phyloP scores from a whole-genome alignment of 2,329 filamentous ascomycete genomes.

The Colletotrichum karsti region DNA sequence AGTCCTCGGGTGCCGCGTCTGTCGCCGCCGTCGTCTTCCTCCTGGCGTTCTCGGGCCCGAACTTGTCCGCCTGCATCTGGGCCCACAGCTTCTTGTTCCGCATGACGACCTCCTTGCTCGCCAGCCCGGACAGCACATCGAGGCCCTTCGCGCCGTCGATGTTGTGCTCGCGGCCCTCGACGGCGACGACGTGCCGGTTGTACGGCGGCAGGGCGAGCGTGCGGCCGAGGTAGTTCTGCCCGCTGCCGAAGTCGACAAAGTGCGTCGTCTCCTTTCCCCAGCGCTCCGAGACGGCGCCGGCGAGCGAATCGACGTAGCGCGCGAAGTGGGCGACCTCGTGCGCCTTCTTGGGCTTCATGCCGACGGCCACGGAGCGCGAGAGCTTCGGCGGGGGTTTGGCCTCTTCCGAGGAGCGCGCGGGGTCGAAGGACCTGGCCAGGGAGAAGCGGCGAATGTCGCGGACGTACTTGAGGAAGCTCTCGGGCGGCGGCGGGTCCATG shows the following conservation, averaged over 20 bases:
- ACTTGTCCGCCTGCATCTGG: conserved; percentile 52
- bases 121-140: conserved; percentile 83
- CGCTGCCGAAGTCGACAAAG: conserved; percentile 94
- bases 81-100: conserved; percentile 85
- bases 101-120: conserved; percentile 76
- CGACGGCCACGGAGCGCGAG: conserved; percentile 78
- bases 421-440: conserved; percentile 67
- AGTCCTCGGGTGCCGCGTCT: conserved; percentile 33
- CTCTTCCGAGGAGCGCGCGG: conserved; percentile 42
- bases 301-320: conserved; percentile 76
- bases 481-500: conserved; percentile 49
- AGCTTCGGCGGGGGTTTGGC: conserved; percentile 60
- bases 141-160: conserved; percentile 85
- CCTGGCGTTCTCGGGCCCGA: conserved; percentile 48
- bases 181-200: conserved; percentile 86
- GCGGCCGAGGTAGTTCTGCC: conserved; percentile 94
- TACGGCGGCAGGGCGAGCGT: conserved; percentile 87
- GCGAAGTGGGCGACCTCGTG: conserved; percentile 95
- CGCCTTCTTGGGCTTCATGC: conserved; percentile 96
- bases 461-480: conserved; percentile 76
- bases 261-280: conserved; percentile 76
- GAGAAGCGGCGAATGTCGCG: conserved; percentile 74
- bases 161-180: conserved; percentile 88
- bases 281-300: conserved; percentile 64
- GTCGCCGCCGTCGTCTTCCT: conserved; percentile 26